A percentile compares a stretch with the other conserved stretches of the same genome.
Evolutionary conservation across 1,139 yeast genomes (phyloP).

Genomic region (Pichia sp.): DNA sequence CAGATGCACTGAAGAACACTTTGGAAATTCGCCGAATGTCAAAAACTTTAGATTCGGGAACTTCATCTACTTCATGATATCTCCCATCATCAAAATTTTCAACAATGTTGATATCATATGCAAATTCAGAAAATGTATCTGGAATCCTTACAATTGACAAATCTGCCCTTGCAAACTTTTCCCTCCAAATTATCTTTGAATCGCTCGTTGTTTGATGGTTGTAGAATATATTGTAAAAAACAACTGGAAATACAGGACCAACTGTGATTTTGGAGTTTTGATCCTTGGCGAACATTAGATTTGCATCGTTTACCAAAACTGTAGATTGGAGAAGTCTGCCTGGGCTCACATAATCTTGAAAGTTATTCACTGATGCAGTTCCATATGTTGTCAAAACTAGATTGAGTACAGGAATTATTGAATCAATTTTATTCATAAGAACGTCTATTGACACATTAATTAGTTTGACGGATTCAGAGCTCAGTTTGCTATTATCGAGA

Average conservation of each 20-base stretch:
- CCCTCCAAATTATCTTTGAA: slow-evolving; percentile 61
- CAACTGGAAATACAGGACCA: slow-evolving; percentile 58
- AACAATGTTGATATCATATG: slow-evolving; percentile 41
- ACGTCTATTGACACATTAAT: slow-evolving; percentile 46
- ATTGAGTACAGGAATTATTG: slow-evolving; percentile 62
- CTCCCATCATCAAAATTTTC: slow-evolving; percentile 70
- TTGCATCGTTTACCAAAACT: slow-evolving; percentile 38
- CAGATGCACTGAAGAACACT: slow-evolving; percentile 68
- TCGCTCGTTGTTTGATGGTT: slow-evolving; percentile 41
- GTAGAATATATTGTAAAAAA: slow-evolving; percentile 58
- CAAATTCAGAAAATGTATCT: slow-evolving; percentile 24
- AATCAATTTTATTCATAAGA: slow-evolving; percentile 51
- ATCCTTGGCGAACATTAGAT: slow-evolving; percentile 28
- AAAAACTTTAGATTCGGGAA: slow-evolving; percentile 30
- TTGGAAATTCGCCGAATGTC: slow-evolving; percentile 42
- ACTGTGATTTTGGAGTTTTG: slow-evolving; percentile 36
- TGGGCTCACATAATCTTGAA: slow-evolving; percentile 49
- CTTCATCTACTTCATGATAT: slow-evolving; percentile 53
- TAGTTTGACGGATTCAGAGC: slow-evolving; percentile 34
- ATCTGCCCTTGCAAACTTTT: slow-evolving; percentile 54
- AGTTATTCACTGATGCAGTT: slow-evolving; percentile 47
- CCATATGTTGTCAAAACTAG: slow-evolving; percentile 67
- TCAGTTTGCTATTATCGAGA: slow-evolving; percentile 13
- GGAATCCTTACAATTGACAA: slow-evolving; percentile 35
- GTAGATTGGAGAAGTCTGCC: slow-evolving; percentile 64